Evolutionary conservation across 2,329 filamentous ascomycete species (phyloP).

Genomic region (Arthrobotrys megalospora): DNA sequence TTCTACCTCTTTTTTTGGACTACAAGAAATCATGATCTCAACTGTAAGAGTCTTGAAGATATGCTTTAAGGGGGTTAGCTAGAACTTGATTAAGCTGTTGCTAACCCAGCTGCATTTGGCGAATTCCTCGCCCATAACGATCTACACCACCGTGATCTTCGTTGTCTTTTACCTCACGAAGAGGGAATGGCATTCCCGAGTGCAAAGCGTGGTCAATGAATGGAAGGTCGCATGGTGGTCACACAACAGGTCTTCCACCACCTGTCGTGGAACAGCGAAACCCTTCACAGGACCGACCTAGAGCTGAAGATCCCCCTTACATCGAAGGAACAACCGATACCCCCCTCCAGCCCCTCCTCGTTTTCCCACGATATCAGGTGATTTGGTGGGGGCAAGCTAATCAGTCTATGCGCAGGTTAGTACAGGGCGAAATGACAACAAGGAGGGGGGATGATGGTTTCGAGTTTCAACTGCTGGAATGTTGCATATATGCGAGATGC

Average conservation of each 20-base stretch:
- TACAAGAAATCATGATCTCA: slow-evolving; percentile 1
- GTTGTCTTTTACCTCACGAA: neutral
- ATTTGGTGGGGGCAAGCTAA: slow-evolving; percentile 9
- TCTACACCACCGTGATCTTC: neutral
- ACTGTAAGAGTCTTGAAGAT: neutral
- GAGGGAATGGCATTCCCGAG: neutral
- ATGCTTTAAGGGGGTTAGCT: neutral
- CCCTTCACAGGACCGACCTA: neutral
- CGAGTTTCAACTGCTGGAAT: slow-evolving; percentile 27
- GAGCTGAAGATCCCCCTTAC: slow-evolving; percentile 14
- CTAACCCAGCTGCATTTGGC: slow-evolving; percentile 14
- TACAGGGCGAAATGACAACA: neutral
- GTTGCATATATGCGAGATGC: slow-evolving; percentile 21
- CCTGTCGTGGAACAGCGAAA: slow-evolving; percentile 7
- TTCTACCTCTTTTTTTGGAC: slow-evolving; percentile 12
- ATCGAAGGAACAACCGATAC: slow-evolving; percentile 1
- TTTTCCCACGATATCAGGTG: slow-evolving; percentile 41
- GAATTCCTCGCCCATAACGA: slow-evolving; percentile 3
- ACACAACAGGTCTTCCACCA: slow-evolving; percentile 16
- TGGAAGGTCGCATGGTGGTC: slow-evolving; percentile 17
- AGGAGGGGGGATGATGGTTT: slow-evolving; percentile 4
- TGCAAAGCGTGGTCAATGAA: neutral
- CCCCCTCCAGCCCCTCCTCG: neutral
- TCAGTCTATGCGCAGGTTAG: neutral
- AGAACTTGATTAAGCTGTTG: neutral